Evolutionary conservation across 371 early-diverging fungal species (phyloP).

Genomic region (Enteropsectra breve): DNA sequence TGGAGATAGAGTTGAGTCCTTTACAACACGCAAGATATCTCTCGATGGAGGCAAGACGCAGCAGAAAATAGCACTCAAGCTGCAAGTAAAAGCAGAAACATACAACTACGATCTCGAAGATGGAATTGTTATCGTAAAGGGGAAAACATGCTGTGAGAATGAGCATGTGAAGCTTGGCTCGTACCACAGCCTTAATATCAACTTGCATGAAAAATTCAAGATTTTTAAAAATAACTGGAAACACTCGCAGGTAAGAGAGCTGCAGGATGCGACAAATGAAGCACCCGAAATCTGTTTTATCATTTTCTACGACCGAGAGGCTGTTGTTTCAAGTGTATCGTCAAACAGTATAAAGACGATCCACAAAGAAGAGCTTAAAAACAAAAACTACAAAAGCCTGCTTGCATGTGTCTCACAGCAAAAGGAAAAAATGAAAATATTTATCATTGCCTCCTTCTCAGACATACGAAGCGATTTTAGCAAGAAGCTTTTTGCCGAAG

Average conservation of each 20-base stretch:
- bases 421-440: slow-evolving; percentile 18
- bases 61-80: slow-evolving; percentile 34
- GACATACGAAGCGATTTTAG: slow-evolving; percentile 27
- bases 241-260: slow-evolving; percentile 13
- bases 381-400: slow-evolving; percentile 42
- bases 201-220: slow-evolving; percentile 47
- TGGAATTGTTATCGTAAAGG: slow-evolving; percentile 54
- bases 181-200: slow-evolving; percentile 57
- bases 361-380: slow-evolving; percentile 39
- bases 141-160: slow-evolving; percentile 50
- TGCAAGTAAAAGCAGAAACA: slow-evolving; percentile 53
- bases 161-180: slow-evolving; percentile 54
- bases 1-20: slow-evolving; percentile 48
- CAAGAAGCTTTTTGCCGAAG: not conserved
- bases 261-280: slow-evolving; percentile 40
- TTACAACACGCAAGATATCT: slow-evolving; percentile 51
- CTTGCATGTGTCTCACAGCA: slow-evolving; percentile 30
- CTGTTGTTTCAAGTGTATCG: slow-evolving; percentile 39
- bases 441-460: slow-evolving; percentile 33
- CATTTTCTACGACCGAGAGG: slow-evolving; percentile 50
- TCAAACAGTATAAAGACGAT: slow-evolving; percentile 36
- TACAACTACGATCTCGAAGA: slow-evolving; percentile 49
- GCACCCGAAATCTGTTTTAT: slow-evolving; percentile 50
- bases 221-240: slow-evolving; percentile 47
- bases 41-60: slow-evolving; percentile 48